phyloP scores from a whole-genome alignment of 305 asterid species.

The Plantago rigida region DNA sequence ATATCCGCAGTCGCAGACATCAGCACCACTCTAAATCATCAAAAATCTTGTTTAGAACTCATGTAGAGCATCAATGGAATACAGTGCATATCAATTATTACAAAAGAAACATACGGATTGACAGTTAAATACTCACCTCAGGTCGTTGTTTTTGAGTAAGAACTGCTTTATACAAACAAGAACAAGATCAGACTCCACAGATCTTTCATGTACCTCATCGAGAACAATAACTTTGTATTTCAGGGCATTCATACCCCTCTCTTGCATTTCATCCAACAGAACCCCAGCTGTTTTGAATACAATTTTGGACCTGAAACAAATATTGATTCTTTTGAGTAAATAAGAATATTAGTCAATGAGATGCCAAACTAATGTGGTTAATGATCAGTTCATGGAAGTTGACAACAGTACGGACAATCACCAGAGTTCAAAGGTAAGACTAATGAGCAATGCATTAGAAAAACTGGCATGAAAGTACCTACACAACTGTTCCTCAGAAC shows the following conservation, averaged over 20 bases:
- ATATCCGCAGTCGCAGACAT: conserved; percentile 97
- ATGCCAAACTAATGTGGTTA: conserved; percentile 7
- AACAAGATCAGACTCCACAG: conserved; percentile 93
- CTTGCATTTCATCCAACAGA: conserved; percentile 92
- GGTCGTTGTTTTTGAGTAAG: conserved; percentile 53
- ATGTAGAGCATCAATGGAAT: conserved; percentile 22
- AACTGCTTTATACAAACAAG: conserved; percentile 91
- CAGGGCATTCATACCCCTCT: conserved; percentile 76
- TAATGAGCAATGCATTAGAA: too few species aligned
- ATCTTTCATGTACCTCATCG: conserved; percentile 98
- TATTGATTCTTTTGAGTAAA: conserved; percentile 19
- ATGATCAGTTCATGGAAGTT: too few species aligned
- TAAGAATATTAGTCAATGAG: conserved; percentile 14
- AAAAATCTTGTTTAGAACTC: conserved; percentile 23
- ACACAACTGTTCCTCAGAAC: too few species aligned
- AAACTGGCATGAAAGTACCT: too few species aligned
- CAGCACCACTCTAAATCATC: conserved; percentile 77
- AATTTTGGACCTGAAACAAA: conserved; percentile 62
- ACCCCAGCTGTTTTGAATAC: conserved; percentile 96
- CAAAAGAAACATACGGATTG: not conserved
- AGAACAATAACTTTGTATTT: conserved; percentile 87
- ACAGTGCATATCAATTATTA: conserved; percentile 19
- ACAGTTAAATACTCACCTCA: conserved; percentile 43
- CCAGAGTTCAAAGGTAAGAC: too few species aligned
- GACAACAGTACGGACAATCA: too few species aligned